phyloP scores from a whole-genome alignment of 2,329 filamentous ascomycete genomes.

The Botrytis paeoniae region DNA sequence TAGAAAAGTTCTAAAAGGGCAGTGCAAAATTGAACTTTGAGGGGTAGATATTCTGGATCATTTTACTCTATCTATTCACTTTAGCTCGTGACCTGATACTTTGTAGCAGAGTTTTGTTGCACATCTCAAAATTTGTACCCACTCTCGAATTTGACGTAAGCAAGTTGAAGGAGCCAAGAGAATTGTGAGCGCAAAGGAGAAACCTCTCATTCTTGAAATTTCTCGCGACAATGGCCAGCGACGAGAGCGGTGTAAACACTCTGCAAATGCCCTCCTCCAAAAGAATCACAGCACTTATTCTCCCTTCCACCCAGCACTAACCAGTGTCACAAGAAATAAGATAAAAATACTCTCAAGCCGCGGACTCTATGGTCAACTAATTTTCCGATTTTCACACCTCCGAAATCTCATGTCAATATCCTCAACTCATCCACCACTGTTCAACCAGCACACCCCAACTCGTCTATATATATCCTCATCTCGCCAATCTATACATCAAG shows the following conservation, averaged over 20 bases:
- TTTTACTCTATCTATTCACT: background rate
- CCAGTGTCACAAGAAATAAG: background rate
- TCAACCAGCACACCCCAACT: background rate
- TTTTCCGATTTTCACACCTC: background rate
- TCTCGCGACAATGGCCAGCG: background rate
- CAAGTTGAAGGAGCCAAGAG: background rate
- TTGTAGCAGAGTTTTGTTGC: background rate
- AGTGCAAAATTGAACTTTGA: background rate
- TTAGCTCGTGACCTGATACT: background rate
- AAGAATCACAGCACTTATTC: background rate
- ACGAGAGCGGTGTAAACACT: background rate
- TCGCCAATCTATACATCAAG: background rate
- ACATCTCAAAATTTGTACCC: background rate
- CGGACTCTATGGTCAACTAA: background rate
- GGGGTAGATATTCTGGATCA: background rate
- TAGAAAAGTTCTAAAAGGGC: background rate
- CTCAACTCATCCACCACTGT: background rate
- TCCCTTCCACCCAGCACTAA: background rate
- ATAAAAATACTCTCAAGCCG: background rate
- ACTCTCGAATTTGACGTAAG: slow-evolving; percentile 9
- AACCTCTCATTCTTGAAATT: background rate
- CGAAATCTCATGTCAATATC: background rate
- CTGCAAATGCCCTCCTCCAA: background rate
- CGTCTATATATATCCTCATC: background rate
- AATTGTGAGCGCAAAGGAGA: background rate